These are phyloP conservation scores for Blepharisma stoltei DNA, from an alignment of 73 alveolate species.

Conservation along the genomic window DNA sequence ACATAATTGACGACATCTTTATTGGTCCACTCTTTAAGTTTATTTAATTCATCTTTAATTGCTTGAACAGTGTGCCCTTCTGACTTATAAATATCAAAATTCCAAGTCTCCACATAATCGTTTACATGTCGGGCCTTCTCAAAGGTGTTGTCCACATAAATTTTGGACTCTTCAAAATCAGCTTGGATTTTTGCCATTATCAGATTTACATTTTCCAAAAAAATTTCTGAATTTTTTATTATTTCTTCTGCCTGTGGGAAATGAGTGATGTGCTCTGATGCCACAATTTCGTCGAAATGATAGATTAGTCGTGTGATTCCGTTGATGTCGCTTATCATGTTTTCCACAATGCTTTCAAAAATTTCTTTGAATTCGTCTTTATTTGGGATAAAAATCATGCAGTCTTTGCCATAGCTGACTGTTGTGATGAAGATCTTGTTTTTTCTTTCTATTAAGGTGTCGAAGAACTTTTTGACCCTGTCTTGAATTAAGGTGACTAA, in stretches of 20 bases:
- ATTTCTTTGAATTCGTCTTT: constrained; percentile 69
- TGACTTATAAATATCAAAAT: constrained; percentile 66
- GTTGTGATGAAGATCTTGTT: constrained; percentile 55
- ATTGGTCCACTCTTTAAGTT: constrained; percentile 61
- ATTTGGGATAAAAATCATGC: constrained; percentile 72
- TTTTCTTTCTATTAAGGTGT: constrained; percentile 68
- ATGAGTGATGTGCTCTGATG: constrained; percentile 38
- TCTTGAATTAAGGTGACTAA: constrained; percentile 67
- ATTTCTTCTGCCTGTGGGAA: constrained; percentile 56
- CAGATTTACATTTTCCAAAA: constrained; percentile 49
- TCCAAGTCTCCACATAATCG: constrained; percentile 56
- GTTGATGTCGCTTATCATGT: constrained; percentile 55
- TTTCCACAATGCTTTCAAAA: constrained; percentile 62
- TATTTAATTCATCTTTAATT: constrained; percentile 53
- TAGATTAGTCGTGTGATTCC: constrained; percentile 57
- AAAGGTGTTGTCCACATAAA: constrained; percentile 50
- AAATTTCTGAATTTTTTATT: constrained; percentile 57
- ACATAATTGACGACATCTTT: constrained; percentile 50
- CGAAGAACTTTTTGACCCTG: constrained; percentile 54
- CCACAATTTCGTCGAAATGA: constrained; percentile 47
- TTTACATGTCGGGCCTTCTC: constrained; percentile 77
- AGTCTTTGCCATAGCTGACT: constrained; percentile 57
- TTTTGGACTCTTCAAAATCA: constrained; percentile 64
- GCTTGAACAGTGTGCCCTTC: constrained; percentile 49
- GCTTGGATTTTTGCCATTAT: constrained; percentile 52